Percentiles rank a stretch among this genome's conserved stretches.
Evolutionary conservation across 2,329 filamentous ascomycete genomes (phyloP).

Genomic region (Alternaria alternata): DNA sequence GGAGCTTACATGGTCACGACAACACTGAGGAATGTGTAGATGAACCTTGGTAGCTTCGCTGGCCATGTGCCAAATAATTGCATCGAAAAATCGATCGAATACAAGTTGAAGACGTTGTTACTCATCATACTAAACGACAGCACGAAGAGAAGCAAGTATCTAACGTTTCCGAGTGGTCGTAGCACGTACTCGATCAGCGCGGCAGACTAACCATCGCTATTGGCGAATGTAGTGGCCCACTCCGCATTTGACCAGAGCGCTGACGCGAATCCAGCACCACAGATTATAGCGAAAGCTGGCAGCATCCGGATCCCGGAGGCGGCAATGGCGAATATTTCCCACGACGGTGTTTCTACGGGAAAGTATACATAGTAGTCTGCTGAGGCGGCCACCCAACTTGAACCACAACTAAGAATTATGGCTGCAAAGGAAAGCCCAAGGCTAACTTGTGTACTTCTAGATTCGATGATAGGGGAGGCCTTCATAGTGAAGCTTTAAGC

Average conservation of each 20-base stretch:
- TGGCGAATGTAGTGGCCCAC: not conserved
- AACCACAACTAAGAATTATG: not conserved
- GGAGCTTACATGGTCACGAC: no score
- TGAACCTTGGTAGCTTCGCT: not conserved
- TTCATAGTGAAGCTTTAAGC: not conserved
- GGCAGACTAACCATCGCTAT: not conserved
- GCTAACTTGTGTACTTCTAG: not conserved
- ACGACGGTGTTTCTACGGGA: not conserved
- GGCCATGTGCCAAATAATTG: not conserved
- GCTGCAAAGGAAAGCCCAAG: not conserved
- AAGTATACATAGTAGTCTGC: not conserved
- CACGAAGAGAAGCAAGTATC: not conserved
- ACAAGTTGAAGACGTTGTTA: not conserved
- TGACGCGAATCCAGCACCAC: not conserved
- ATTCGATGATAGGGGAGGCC: not conserved
- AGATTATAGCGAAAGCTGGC: not conserved
- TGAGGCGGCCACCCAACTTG: not conserved
- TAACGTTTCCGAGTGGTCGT: not conserved
- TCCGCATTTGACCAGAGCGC: not conserved
- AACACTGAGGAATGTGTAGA: not conserved
- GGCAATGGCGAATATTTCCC: not conserved
- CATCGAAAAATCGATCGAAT: not conserved
- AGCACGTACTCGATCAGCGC: not conserved
- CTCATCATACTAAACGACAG: not conserved
- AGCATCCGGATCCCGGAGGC: not conserved